Conservation (phyloP, 2,329 filamentous ascomycete genomes). For the Hypoxylon sp. region DNA sequence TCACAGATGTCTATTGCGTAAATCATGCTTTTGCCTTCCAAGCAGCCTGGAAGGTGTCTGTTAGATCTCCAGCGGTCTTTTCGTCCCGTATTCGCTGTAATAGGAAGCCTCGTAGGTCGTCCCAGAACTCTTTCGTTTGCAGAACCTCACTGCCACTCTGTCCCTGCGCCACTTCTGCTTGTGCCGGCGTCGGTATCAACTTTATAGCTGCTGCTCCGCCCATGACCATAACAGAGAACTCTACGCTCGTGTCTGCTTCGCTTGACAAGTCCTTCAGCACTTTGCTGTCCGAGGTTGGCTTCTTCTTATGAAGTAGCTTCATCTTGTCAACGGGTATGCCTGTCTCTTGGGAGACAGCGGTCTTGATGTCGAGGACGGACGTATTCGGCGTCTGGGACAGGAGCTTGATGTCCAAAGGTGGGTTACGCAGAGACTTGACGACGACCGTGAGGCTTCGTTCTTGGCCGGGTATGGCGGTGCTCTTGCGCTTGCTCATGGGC, state of each 20-base stretch:
- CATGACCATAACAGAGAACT: constrained; percentile 90
- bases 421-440: constrained; percentile 83
- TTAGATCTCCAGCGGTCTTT: constrained; percentile 71
- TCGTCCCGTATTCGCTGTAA: constrained; percentile 81
- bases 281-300: constrained; percentile 83
- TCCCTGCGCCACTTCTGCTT: constrained; percentile 60
- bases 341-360: constrained; percentile 71
- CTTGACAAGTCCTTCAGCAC: constrained; percentile 78
- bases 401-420: constrained; percentile 75
- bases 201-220: constrained; percentile 70
- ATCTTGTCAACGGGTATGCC: constrained; percentile 80
- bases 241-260: constrained; percentile 64
- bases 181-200: constrained; percentile 56
- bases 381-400: constrained; percentile 72
- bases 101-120: constrained; percentile 84
- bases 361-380: constrained; percentile 83
- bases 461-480: constrained; percentile 61
- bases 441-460: constrained; percentile 68
- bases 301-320: constrained; percentile 87
- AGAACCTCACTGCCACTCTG: constrained; percentile 71
- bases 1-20: constrained; percentile 2
- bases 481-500: constrained; percentile 62
- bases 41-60: constrained; percentile 74
- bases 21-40: constrained; percentile 67
- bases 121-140: constrained; percentile 83